Conservation (phyloP, 2,329 filamentous ascomycete species). For the Cladosporium sp. region DNA sequence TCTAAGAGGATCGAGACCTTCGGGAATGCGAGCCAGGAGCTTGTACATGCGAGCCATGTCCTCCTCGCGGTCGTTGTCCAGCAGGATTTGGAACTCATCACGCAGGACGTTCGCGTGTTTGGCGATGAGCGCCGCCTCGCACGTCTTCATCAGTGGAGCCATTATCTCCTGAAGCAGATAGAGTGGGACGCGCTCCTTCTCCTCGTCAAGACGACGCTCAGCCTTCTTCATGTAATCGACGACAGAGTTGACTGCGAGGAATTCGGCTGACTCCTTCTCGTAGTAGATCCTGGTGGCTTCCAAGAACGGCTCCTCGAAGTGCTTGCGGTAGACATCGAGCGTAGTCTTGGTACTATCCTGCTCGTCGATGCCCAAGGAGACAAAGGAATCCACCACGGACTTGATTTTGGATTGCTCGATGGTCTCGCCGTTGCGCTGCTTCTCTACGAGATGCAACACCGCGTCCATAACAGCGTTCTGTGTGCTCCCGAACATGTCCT, state of each 20-base stretch:
- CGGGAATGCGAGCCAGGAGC: conserved; percentile 80
- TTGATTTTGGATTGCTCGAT: conserved; percentile 98
- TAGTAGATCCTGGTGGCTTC: conserved; percentile 82
- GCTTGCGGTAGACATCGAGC: conserved; percentile 86
- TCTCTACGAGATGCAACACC: conserved; percentile 91
- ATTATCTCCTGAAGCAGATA: conserved; percentile 92
- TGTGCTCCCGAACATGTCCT: conserved; percentile 81
- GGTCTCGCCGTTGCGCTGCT: conserved; percentile 94
- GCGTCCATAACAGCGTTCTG: conserved; percentile 90
- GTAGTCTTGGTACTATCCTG: conserved; percentile 90
- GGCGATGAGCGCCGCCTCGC: conserved; percentile 83
- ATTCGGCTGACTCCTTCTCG: conserved; percentile 85
- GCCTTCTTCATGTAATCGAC: conserved; percentile 99
- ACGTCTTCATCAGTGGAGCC: conserved; percentile 75
- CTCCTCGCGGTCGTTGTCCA: conserved; percentile 91
- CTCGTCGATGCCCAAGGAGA: conserved; percentile 91
- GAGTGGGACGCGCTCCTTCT: conserved; percentile 87
- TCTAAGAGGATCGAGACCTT: conserved; percentile 84
- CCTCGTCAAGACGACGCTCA: conserved; percentile 80
- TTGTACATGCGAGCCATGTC: conserved; percentile 97
- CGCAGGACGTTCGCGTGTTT: conserved; percentile 81
- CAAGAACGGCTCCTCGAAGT: conserved; percentile 92
- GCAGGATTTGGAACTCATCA: conserved; percentile 90
- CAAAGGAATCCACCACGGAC: conserved; percentile 90
- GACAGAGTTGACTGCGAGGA: conserved; percentile 93